These are phyloP conservation scores for Pichia heedii DNA, from an alignment of 805 yeast genomes.

Conservation along the genomic window DNA sequence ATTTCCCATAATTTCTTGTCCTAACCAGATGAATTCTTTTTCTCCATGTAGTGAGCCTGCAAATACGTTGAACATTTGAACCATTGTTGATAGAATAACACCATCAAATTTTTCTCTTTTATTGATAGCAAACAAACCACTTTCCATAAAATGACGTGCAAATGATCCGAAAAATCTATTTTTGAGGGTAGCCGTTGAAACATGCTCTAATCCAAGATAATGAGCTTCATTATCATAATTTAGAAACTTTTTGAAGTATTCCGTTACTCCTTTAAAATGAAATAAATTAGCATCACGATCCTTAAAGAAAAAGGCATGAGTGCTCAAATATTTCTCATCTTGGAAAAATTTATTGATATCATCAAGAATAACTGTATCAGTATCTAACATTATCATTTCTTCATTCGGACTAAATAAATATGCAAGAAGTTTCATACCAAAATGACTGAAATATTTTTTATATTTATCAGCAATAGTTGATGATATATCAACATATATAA, in stretches of 20 bases:
- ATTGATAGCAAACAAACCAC: constrained; percentile 40
- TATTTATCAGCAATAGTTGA: constrained; percentile 19
- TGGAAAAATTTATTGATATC: constrained; percentile 31
- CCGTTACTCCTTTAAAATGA: constrained; percentile 32
- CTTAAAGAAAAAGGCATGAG: constrained; percentile 39
- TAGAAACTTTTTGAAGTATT: constrained; percentile 36
- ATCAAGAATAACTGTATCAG: constrained; percentile 37
- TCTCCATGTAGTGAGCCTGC: constrained; percentile 63
- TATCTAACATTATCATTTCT: constrained; percentile 45
- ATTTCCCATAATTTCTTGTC: constrained; percentile 49
- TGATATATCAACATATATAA: constrained; percentile 28
- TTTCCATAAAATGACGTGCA: constrained; percentile 38
- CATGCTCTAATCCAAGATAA: constrained; percentile 30
- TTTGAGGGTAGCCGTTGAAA: constrained; percentile 26
- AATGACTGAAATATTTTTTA: constrained; percentile 19
- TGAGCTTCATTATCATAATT: constrained; percentile 36
- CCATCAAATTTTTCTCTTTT: constrained; percentile 42
- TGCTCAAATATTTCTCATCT: constrained; percentile 26
- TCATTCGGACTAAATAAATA: constrained; percentile 49
- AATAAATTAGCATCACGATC: constrained; percentile 36
- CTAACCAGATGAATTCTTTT: constrained; percentile 71
- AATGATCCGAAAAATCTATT: constrained; percentile 36
- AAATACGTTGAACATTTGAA: constrained; percentile 36
- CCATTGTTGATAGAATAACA: constrained; percentile 33
- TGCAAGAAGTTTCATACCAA: constrained; percentile 44